Percentiles rank a stretch among this genome's conserved stretches.
Evolutionary conservation across 441 rosid species (phyloP).

Genomic region (Sinapis alba): DNA sequence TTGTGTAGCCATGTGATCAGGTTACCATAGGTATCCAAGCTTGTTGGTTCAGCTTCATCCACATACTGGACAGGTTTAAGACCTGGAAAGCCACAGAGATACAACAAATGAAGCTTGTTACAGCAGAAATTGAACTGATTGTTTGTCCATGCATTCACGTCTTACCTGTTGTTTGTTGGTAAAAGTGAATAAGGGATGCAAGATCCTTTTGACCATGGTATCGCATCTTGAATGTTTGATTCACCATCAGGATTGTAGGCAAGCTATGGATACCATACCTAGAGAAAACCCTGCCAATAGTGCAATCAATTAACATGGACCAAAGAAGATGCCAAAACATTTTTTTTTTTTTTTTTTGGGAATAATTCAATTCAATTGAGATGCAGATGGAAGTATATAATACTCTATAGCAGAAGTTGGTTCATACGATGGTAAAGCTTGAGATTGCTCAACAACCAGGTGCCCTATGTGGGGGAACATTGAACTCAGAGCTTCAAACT

Average conservation of each 20-base stretch:
- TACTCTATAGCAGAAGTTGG: constrained; percentile 19
- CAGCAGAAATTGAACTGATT: neutral
- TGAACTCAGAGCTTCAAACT: constrained; percentile 60
- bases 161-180: constrained; percentile 59
- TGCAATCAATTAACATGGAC: constrained; percentile 15
- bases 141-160: neutral
- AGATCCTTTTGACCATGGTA: constrained; percentile 55
- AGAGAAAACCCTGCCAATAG: constrained; percentile 56
- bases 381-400: constrained; percentile 7
- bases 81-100: constrained; percentile 48
- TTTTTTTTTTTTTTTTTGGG: neutral
- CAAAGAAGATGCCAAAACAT: neutral
- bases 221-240: constrained; percentile 50
- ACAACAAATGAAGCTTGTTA: constrained; percentile 13
- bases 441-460: constrained; percentile 66
- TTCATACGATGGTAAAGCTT: constrained; percentile 69
- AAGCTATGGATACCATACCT: constrained; percentile 66
- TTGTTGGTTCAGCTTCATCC: constrained; percentile 43
- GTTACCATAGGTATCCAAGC: constrained; percentile 27
- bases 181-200: constrained; percentile 52
- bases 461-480: constrained; percentile 83
- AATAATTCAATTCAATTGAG: neutral
- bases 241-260: constrained; percentile 55
- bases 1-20: constrained; percentile 43
- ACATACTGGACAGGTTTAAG: constrained; percentile 53